A percentile compares a stretch with the other conserved stretches of the same genome.
These are phyloP conservation scores for Pseudonitzschia pungens DNA, from an alignment of 108 stramenopile genomes.

Conservation along the genomic window DNA sequence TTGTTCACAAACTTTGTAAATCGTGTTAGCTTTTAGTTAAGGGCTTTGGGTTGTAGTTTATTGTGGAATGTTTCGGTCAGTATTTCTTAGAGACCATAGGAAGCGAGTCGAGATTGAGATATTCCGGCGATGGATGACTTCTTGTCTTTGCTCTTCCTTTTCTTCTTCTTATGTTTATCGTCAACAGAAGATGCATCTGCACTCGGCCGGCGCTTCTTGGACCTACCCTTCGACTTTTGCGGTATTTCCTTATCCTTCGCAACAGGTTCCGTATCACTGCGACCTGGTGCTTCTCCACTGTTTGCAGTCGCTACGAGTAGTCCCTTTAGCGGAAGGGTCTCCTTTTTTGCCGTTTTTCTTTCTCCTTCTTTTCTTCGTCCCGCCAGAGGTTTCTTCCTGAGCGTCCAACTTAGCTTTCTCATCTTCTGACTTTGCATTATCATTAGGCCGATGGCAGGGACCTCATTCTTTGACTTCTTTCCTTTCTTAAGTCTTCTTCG, in stretches of 20 bases:
- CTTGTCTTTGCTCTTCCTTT: conserved; percentile 49
- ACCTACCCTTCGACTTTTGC: neutral
- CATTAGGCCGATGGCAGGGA: neutral
- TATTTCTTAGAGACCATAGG: conserved; percentile 68
- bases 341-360: conserved; percentile 31
- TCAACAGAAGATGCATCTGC: neutral
- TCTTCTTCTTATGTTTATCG: conserved; percentile 28
- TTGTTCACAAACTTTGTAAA: too few relatives aligned
- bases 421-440: neutral
- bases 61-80: neutral
- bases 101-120: conserved; percentile 65
- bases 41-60: too few relatives aligned
- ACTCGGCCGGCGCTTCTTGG: neutral
- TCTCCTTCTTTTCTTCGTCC: conserved; percentile 30
- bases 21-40: too few relatives aligned
- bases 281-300: neutral
- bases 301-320: neutral
- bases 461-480: conserved; percentile 31
- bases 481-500: conserved; percentile 53
- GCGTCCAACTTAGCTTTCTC: neutral
- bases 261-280: neutral
- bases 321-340: conserved; percentile 3
- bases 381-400: neutral
- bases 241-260: neutral
- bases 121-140: conserved; percentile 55